A percentile compares a stretch with the other conserved stretches of the same genome.
These are phyloP conservation scores for Fusarium udum DNA, from an alignment of 2,329 filamentous ascomycete genomes.

Conservation along the genomic window DNA sequence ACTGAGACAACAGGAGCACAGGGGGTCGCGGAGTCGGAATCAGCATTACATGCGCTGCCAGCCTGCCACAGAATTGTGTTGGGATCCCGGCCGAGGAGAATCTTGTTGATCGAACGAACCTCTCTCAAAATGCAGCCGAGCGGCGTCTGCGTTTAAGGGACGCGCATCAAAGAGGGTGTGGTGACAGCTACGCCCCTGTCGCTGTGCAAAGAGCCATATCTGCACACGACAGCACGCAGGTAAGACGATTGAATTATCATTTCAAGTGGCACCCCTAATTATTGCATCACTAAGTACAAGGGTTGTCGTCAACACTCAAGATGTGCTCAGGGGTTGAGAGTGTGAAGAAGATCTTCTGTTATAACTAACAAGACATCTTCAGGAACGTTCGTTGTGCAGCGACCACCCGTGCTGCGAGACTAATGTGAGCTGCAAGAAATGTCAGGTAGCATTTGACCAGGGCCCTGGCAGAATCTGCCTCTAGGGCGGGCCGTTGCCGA, in stretches of 20 bases:
- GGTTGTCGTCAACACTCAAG: not conserved
- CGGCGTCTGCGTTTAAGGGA: constrained; percentile 17
- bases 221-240: not conserved
- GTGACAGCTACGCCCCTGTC: not conserved
- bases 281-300: not conserved
- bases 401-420: constrained; percentile 11
- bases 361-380: constrained; percentile 12
- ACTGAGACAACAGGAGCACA: constrained; percentile 23
- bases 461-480: constrained; percentile 26
- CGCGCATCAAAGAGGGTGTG: constrained; percentile 22
- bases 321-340: not conserved
- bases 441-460: constrained; percentile 26
- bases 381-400: constrained; percentile 4
- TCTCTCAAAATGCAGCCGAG: constrained; percentile 22
- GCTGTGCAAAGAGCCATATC: not conserved
- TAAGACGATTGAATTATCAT: not conserved
- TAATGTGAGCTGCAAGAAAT: constrained; percentile 41
- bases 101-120: constrained; percentile 24
- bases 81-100: constrained; percentile 30
- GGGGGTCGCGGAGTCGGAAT: constrained; percentile 25
- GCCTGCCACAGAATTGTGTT: constrained; percentile 10
- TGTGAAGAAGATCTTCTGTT: not conserved
- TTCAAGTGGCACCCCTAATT: not conserved
- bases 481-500: constrained; percentile 28
- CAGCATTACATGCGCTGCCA: constrained; percentile 11